phyloP scores from a whole-genome alignment of 192 early-diverging fungal genomes.

The Dispira parvispora region DNA sequence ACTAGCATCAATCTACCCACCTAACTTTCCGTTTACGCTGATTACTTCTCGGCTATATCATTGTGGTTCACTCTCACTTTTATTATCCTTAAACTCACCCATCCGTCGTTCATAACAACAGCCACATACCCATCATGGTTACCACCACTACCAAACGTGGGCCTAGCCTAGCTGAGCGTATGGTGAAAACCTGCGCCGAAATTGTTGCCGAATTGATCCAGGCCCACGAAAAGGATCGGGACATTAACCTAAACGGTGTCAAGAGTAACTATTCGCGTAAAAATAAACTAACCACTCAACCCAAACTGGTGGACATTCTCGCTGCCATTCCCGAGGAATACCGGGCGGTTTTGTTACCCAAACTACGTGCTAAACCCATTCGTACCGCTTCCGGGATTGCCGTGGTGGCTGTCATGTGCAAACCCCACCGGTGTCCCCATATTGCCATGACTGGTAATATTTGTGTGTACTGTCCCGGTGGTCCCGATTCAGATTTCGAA shows the following conservation, averaged over 20 bases:
- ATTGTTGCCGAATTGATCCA: slow-evolving; percentile 80
- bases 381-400: slow-evolving; percentile 70
- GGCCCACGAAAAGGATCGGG: slow-evolving; percentile 41
- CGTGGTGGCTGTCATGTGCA: slow-evolving; percentile 92
- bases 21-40: too few relatives aligned
- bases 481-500: slow-evolving; percentile 98
- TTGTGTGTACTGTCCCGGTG: slow-evolving; percentile 96
- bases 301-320: slow-evolving; percentile 92
- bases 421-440: slow-evolving; percentile 92
- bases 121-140: not conserved
- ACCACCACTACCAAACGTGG: not conserved
- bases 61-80: too few relatives aligned
- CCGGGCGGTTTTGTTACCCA: slow-evolving; percentile 64
- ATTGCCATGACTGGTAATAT: slow-evolving; percentile 99
- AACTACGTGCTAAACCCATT: slow-evolving; percentile 87
- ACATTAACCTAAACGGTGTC: slow-evolving; percentile 79
- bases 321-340: slow-evolving; percentile 94
- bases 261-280: slow-evolving; percentile 53
- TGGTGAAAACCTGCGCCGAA: slow-evolving; percentile 70
- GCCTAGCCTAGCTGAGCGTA: slow-evolving; percentile 38
- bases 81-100: too few relatives aligned
- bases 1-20: too few relatives aligned
- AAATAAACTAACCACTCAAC: slow-evolving; percentile 70
- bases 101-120: too few relatives aligned
- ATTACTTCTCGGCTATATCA: too few relatives aligned